These are phyloP conservation scores for Mycogone perniciosa DNA, from an alignment of 2,329 filamentous ascomycete genomes.

Conservation along the genomic window DNA sequence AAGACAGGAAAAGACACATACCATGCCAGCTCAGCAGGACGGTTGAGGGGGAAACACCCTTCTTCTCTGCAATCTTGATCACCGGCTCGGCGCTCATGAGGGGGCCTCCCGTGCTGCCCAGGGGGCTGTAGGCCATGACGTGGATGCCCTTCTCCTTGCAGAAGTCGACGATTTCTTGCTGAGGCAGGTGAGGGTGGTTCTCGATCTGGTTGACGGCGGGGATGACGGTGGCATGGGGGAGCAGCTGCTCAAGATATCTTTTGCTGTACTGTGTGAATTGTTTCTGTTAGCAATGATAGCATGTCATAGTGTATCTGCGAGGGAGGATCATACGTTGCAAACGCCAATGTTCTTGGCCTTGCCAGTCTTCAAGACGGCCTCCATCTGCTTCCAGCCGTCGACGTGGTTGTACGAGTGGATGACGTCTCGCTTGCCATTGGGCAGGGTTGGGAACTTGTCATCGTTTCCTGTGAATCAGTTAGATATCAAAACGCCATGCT, in stretches of 20 bases:
- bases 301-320: too few relatives aligned
- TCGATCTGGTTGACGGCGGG: slow-evolving; percentile 69
- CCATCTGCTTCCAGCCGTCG: slow-evolving; percentile 72
- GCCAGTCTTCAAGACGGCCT: slow-evolving; percentile 55
- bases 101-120: slow-evolving; percentile 58
- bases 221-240: slow-evolving; percentile 44
- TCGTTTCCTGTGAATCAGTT: slow-evolving; percentile 47
- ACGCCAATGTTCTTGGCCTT: slow-evolving; percentile 51
- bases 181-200: slow-evolving; percentile 64
- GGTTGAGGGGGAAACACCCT: slow-evolving; percentile 52
- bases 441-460: slow-evolving; percentile 66
- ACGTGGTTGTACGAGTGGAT: slow-evolving; percentile 62
- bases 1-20: slow-evolving; percentile 32
- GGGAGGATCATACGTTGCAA: slow-evolving; percentile 39
- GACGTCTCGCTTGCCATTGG: slow-evolving; percentile 69
- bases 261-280: slow-evolving; percentile 43
- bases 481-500: not conserved
- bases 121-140: slow-evolving; percentile 65
- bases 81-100: slow-evolving; percentile 58
- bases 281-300: not conserved
- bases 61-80: slow-evolving; percentile 58
- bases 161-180: slow-evolving; percentile 64
- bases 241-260: slow-evolving; percentile 49
- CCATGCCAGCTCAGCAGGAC: slow-evolving; percentile 67
- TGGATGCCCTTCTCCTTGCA: slow-evolving; percentile 64